These are phyloP conservation scores for Aureobasidium sp. DNA, from an alignment of 2,329 filamentous ascomycete species.

Conservation along the genomic window DNA sequence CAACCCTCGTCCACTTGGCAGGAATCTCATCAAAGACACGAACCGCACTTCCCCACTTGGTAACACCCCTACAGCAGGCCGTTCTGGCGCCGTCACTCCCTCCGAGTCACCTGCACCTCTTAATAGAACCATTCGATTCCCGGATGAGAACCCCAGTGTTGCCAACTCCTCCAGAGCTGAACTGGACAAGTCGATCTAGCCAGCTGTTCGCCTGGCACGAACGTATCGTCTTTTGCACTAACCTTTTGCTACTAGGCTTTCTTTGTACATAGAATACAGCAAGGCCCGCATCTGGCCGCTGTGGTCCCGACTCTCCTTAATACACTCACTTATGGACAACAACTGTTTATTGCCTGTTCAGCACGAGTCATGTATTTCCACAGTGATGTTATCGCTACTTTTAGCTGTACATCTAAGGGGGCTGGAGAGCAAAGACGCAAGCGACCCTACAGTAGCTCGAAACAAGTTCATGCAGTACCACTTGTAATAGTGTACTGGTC, in stretches of 20 bases:
- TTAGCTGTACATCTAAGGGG: not conserved
- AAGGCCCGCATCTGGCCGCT: not conserved
- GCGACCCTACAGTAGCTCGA: not conserved
- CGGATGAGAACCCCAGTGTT: conserved; percentile 21
- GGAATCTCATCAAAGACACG: not conserved
- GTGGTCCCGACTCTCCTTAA: not conserved
- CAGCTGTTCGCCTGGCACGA: not conserved
- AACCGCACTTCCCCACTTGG: conserved; percentile 11
- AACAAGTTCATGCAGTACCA: not conserved
- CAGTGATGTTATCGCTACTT: not conserved
- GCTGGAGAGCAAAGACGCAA: not conserved
- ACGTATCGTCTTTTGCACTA: not conserved
- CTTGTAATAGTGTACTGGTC: not conserved
- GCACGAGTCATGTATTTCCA: not conserved
- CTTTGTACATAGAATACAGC: not conserved
- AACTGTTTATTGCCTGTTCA: not conserved
- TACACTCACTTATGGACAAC: not conserved
- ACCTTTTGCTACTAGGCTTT: not conserved
- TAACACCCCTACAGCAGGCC: conserved; percentile 1
- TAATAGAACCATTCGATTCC: conserved; percentile 28
- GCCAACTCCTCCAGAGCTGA: not conserved
- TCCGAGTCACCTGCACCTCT: conserved; percentile 13
- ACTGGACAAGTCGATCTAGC: not conserved
- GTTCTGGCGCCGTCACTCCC: not conserved
- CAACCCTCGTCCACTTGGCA: conserved; percentile 8